Conservation (phyloP, 1,139 yeast species). For the Debaryomyces coudertii region DNA sequence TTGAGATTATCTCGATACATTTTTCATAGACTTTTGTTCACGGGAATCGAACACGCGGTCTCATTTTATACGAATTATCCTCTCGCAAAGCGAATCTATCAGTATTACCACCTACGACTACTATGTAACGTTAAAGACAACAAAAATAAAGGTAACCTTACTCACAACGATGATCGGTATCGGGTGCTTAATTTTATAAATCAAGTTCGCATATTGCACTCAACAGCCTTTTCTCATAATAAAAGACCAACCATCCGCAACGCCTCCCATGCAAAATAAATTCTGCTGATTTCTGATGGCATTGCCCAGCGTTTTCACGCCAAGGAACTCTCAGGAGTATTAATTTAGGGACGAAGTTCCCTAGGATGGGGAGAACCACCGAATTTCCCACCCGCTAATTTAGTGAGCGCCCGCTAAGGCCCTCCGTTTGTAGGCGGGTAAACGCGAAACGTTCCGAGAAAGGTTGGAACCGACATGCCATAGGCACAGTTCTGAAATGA, state of each 20-base stretch:
- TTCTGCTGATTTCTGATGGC: constrained; percentile 64
- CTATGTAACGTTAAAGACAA: not conserved
- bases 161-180: constrained; percentile 76
- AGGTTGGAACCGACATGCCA: constrained; percentile 40
- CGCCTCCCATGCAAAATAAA: constrained; percentile 63
- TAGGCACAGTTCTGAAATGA: constrained; percentile 11
- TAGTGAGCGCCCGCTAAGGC: constrained; percentile 15
- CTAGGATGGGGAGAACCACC: constrained; percentile 70
- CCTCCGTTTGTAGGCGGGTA: constrained; percentile 63
- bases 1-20: constrained; percentile 2
- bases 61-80: not conserved
- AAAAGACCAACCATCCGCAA: constrained; percentile 70
- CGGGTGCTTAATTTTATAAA: constrained; percentile 56
- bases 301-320: constrained; percentile 76
- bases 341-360: constrained; percentile 16
- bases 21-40: not conserved
- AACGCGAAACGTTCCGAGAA: constrained; percentile 62
- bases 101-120: too few relatives aligned
- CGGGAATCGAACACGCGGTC: constrained; percentile 1
- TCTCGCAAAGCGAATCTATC: not conserved
- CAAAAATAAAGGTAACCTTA: constrained; percentile 31
- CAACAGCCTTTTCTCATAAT: constrained; percentile 52
- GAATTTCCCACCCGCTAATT: constrained; percentile 78
- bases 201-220: constrained; percentile 78
- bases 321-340: constrained; percentile 70